phyloP scores from a whole-genome alignment of 2,329 filamentous ascomycete genomes.

The Tolypocladium amazonense region DNA sequence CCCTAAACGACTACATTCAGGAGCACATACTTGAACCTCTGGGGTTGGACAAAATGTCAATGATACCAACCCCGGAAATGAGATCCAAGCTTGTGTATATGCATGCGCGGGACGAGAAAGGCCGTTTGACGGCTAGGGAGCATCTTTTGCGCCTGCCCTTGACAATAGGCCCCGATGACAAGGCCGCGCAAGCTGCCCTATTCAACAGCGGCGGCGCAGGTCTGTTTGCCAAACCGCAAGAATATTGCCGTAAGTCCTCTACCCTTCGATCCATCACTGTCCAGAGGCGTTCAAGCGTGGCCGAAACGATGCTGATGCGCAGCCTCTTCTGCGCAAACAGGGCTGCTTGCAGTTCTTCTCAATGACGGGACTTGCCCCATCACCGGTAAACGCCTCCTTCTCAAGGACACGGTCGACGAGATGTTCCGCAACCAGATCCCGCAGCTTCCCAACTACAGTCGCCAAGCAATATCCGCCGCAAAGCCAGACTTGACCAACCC shows the following conservation, averaged over 20 bases:
- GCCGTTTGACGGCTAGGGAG: constrained; percentile 28
- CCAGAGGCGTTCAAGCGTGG: not conserved
- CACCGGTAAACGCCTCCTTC: constrained; percentile 43
- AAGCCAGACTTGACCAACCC: constrained; percentile 38
- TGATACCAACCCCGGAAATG: constrained; percentile 47
- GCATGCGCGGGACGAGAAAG: constrained; percentile 38
- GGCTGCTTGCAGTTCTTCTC: constrained; percentile 49
- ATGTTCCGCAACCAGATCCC: constrained; percentile 58
- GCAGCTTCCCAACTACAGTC: constrained; percentile 39
- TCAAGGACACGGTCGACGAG: constrained; percentile 44
- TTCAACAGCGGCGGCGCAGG: constrained; percentile 54
- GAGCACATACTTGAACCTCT: constrained; percentile 36
- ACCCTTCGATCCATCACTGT: not conserved
- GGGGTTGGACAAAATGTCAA: constrained; percentile 36
- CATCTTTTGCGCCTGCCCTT: constrained; percentile 39
- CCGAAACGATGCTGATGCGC: not conserved
- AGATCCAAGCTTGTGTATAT: constrained; percentile 44
- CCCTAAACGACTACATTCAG: constrained; percentile 38
- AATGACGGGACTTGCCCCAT: constrained; percentile 52
- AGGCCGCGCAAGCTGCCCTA: constrained; percentile 28
- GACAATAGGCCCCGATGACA: constrained; percentile 13
- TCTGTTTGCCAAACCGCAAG: constrained; percentile 45
- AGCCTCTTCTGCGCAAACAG: constrained; percentile 16
- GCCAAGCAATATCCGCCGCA: constrained; percentile 30
- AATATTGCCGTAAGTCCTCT: constrained; percentile 43